These are phyloP conservation scores for Epicoccum nigrum DNA, from an alignment of 2,329 filamentous ascomycete genomes.

Conservation along the genomic window DNA sequence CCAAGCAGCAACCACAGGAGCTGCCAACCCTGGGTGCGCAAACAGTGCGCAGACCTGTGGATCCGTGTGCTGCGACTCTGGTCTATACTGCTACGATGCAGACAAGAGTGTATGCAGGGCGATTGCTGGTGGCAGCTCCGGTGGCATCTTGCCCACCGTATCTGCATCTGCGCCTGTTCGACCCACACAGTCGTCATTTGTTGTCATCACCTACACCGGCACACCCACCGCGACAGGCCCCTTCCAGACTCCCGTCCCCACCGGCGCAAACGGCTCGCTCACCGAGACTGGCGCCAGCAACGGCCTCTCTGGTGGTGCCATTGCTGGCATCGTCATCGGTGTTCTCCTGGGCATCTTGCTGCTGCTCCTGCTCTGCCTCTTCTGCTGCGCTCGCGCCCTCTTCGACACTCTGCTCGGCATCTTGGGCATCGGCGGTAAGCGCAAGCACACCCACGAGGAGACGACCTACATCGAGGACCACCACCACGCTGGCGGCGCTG, in stretches of 20 bases:
- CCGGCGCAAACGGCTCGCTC: constrained; percentile 54
- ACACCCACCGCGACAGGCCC: constrained; percentile 55
- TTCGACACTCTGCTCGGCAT: constrained; percentile 66
- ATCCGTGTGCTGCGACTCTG: constrained; percentile 70
- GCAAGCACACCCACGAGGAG: constrained; percentile 58
- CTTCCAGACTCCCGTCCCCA: constrained; percentile 60
- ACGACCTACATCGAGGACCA: constrained; percentile 70
- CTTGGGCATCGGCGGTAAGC: constrained; percentile 64
- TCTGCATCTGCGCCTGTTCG: constrained; percentile 58
- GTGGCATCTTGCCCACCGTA: constrained; percentile 40
- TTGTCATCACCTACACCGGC: constrained; percentile 54
- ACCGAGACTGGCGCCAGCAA: constrained; percentile 35
- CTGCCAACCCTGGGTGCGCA: constrained; percentile 55
- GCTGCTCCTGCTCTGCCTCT: constrained; percentile 74
- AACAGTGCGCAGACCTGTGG: constrained; percentile 67
- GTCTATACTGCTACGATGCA: constrained; percentile 66
- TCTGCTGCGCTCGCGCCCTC: constrained; percentile 63
- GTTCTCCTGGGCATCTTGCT: constrained; percentile 70
- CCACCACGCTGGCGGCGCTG: constrained; percentile 65
- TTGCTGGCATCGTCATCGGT: constrained; percentile 81
- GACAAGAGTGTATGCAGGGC: constrained; percentile 63
- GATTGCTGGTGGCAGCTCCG: constrained; percentile 59
- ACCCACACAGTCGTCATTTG: constrained; percentile 61
- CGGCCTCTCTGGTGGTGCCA: constrained; percentile 71
- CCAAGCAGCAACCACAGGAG: constrained; percentile 18